Evolutionary conservation across 805 yeast species (phyloP).

Genomic region (Lachancea kluyveri): DNA sequence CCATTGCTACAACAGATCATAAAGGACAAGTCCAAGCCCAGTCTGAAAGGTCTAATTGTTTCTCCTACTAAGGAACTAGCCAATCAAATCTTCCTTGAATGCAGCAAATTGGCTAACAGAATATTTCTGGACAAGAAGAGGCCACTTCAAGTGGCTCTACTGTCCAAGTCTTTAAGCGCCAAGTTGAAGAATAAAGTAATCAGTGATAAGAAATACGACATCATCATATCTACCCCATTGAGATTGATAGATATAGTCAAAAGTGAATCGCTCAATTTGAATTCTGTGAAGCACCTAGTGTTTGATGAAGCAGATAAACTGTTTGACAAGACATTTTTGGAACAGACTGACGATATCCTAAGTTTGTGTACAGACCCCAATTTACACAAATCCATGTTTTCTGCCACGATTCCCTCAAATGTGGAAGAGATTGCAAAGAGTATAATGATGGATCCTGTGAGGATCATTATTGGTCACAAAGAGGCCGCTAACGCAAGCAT

Average conservation of each 20-base stretch:
- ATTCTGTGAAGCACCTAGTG: conserved; percentile 64
- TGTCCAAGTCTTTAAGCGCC: conserved; percentile 66
- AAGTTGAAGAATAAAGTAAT: conserved; percentile 60
- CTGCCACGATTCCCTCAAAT: conserved; percentile 92
- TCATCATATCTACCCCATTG: conserved; percentile 82
- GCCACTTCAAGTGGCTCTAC: conserved; percentile 49
- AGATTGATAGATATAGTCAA: conserved; percentile 76
- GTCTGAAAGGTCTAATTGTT: conserved; percentile 69
- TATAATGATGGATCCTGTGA: conserved; percentile 77
- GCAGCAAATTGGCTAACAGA: conserved; percentile 45
- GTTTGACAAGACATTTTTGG: conserved; percentile 79
- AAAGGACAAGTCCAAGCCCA: conserved; percentile 28
- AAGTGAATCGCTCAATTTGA: conserved; percentile 51
- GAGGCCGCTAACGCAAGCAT: conserved; percentile 86
- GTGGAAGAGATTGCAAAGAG: conserved; percentile 84
- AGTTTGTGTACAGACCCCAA: conserved; percentile 35
- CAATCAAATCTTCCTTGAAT: conserved; percentile 69
- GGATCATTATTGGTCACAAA: conserved; percentile 87
- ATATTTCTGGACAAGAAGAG: conserved; percentile 40
- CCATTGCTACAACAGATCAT: conserved; percentile 64
- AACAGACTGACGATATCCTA: conserved; percentile 84
- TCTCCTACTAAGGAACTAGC: conserved; percentile 96
- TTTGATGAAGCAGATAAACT: conserved; percentile 96
- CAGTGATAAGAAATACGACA: conserved; percentile 60
- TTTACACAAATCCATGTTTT: conserved; percentile 70